Evolutionary conservation across 2,329 filamentous ascomycete genomes (phyloP), one percentile per base, ranked within the genome.

Genomic region (Thelonectria rubi): DNA sequence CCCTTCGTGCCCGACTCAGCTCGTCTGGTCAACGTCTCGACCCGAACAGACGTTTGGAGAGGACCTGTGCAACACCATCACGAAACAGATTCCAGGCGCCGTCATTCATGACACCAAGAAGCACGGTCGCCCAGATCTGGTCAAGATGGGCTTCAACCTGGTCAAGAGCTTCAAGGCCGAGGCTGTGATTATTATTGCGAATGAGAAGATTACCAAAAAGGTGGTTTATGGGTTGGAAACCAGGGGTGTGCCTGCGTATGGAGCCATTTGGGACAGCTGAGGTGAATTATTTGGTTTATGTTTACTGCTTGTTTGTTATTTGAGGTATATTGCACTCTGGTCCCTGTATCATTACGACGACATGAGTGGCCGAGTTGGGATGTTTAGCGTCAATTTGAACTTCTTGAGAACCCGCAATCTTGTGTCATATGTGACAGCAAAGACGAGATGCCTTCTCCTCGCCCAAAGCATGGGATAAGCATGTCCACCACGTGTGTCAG

Each of bases 181-280:
- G 78, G 91, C 89, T 1, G 88, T 92, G 15, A 88, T 92, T 70
- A 84, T 92, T 60, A 88, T 93, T 68, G 88, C 87, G 46, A 93
- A 93, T 72, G 86, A 88, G 61, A 82, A 77, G 61, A 82, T 92
- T 21, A 92, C 90, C 5, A 82, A 82, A 69, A 86, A 86, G 77
- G 81, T 93, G 2, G 90, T 93, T 0, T 90, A 88, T 71, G 88
- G 84, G 1, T 76, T 93, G 52, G 89, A 92, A 76, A 82, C 80
- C 24, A 80, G 88, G 57, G 88, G 89, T 0, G 75, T 92, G 9
- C 82, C 87, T 3, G 88, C 89, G 5, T 93, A 86, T 74, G 91
- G 91, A 7, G 88, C 91, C 6, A 91, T 93, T 68, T 93, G 89
- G 78, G 91, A 93, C 62, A 80, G 78, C 37, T 80, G 57, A 70